These are phyloP conservation scores for Millerozyma miso DNA, from an alignment of 805 yeast species.

Conservation along the genomic window DNA sequence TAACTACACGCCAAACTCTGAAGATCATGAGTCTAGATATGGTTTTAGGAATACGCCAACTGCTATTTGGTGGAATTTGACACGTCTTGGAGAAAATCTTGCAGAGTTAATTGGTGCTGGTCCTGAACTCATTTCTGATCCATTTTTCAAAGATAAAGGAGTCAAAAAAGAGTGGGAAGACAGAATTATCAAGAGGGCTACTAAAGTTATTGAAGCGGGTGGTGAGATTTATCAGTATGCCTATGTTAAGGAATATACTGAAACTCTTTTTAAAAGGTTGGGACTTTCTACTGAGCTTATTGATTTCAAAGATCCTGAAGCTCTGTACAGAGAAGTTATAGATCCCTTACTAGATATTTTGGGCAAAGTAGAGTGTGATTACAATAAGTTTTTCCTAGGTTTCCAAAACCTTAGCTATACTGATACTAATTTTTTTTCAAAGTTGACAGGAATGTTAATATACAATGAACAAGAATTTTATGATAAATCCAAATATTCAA, in stretches of 20 bases:
- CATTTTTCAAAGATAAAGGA: constrained; percentile 37
- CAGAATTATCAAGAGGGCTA: constrained; percentile 55
- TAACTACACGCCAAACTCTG: constrained; percentile 82
- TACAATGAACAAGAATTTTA: constrained; percentile 13
- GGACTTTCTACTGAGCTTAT: constrained; percentile 51
- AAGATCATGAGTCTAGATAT: constrained; percentile 69
- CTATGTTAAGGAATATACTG: constrained; percentile 56
- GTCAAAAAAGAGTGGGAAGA: constrained; percentile 48
- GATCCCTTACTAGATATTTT: constrained; percentile 61
- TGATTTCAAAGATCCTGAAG: constrained; percentile 28
- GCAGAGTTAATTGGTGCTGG: constrained; percentile 81
- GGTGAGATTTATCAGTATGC: constrained; percentile 62
- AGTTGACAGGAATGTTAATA: constrained; percentile 17
- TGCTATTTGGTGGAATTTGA: constrained; percentile 89
- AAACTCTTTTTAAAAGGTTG: constrained; percentile 57
- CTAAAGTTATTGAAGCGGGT: constrained; percentile 56
- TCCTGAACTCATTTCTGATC: constrained; percentile 43
- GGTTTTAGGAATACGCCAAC: constrained; percentile 81
- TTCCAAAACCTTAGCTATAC: constrained; percentile 48
- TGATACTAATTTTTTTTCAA: constrained; percentile 8
- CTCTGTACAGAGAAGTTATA: constrained; percentile 42
- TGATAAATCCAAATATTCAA: constrained; percentile 15
- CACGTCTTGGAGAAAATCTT: constrained; percentile 77
- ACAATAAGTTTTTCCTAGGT: constrained; percentile 68
- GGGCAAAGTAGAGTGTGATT: constrained; percentile 63